Base-by-base conservation (phyloP, 2,329 filamentous ascomycete genomes). In the Sclerotinia trifoliorum region DNA sequence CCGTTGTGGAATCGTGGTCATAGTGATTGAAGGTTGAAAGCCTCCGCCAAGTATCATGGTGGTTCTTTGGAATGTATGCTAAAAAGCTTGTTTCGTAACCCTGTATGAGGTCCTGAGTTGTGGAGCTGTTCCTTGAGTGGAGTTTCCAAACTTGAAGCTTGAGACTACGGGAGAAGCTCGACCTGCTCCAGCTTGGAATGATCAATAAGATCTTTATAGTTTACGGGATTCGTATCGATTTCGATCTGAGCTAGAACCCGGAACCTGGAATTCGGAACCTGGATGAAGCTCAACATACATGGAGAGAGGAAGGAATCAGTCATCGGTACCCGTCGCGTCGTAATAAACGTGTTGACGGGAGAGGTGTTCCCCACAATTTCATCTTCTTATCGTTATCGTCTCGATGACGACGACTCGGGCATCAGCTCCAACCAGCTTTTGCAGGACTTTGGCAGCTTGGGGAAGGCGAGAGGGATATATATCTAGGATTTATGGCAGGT, bases 61-160 rank as follows among this genome's bases (percentile, higher is more conserved):
- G 52, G 44, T 29, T 51, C 54, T 48, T 26, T 15, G 51, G 56
- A 6, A 60, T 32, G 11, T 26, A 19, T 60, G 32, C 4, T 56
- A 48, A 7, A 64, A 68, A 70, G 68, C 68, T 68, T 70, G 68
- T 68, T 70, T 65, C 29, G 46, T 54, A 49, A 51, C 68, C 57
- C 29, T 52, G 29, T n/a, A 39, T 15, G 13, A 19, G 32, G 52
- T 17, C 52, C 21, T 26, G 11, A 65, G 19, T 10, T 65, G 46
- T 46, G 63, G 51, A 57, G 35, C 48, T 64, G 32, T 24, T 32
- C 26, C 11, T 15, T 35, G 26, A 35, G 26, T 62, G 58, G 39
- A 56, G 54, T 13, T 35, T n/a, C 39, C 13, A 56, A 24, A 24
- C 11, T 39, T 17, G 21, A 56, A 56, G 7, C 35, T 10, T 35